Conservation (phyloP, 2,329 filamentous ascomycete genomes). For the Dactylella cylindrospora region DNA sequence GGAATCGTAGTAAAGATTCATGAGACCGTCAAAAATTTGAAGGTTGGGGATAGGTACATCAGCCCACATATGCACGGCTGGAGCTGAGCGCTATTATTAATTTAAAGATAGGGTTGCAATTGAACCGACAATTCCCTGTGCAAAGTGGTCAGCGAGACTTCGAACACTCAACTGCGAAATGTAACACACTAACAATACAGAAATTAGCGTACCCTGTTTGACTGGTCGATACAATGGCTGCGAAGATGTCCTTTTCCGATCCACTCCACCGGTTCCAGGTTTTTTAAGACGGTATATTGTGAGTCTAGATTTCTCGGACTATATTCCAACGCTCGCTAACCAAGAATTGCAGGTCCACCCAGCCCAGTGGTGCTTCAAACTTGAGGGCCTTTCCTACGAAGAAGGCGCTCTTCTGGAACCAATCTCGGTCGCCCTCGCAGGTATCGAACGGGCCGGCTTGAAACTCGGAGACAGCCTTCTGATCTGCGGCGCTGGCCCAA, state of each 20-base stretch:
- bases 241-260: slow-evolving; percentile 79
- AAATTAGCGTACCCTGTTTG: slow-evolving; percentile 56
- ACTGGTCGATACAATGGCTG: slow-evolving; percentile 96
- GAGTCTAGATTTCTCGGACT: not conserved
- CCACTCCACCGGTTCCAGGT: slow-evolving; percentile 84
- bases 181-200: not conserved
- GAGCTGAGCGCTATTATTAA: too few species aligned
- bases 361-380: slow-evolving; percentile 85
- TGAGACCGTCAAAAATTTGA: slow-evolving; percentile 73
- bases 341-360: slow-evolving; percentile 21
- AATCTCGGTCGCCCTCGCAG: slow-evolving; percentile 82
- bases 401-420: slow-evolving; percentile 89
- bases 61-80: too few species aligned
- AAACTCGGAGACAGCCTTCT: slow-evolving; percentile 82
- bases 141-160: slow-evolving; percentile 71
- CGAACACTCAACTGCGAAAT: too few species aligned
- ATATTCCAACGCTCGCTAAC: slow-evolving; percentile 2
- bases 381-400: slow-evolving; percentile 82
- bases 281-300: slow-evolving; percentile 59
- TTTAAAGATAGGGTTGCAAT: slow-evolving; percentile 70
- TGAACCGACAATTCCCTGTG: slow-evolving; percentile 92
- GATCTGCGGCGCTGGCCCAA: slow-evolving; percentile 89
- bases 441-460: slow-evolving; percentile 78
- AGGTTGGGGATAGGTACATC: slow-evolving; percentile 67
- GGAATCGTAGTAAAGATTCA: slow-evolving; percentile 60